Evolutionary conservation across 768 basidiomycete species (phyloP), one percentile per base, ranked within the genome.

Genomic region (Termitomyces sp.): DNA sequence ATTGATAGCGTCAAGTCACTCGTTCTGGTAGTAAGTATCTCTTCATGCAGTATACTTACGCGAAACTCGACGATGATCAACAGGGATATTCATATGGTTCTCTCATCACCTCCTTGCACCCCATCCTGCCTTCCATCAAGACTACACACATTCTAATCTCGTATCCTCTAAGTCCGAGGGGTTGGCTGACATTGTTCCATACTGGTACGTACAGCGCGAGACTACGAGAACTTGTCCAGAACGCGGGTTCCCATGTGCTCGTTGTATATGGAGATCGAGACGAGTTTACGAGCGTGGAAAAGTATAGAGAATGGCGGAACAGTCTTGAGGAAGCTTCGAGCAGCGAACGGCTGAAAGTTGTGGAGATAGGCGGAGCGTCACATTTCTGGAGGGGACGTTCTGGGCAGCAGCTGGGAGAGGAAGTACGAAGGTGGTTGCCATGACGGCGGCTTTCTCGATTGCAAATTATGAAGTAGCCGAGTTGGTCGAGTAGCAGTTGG

Each of bases 1-100:
- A 69, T 84, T 14, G 62, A 70, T 0, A 67, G 79, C 52, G 71
- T 87, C 20, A 60, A 68, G 13, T 76, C 80, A 4, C 70, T 92
- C 6, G 80, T 83, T 0, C 64, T 93, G 43, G 67, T 88, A 51
- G 91, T 90, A 64, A 64, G 82, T 73, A 7, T 26, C 46, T 20
- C n/a, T 29, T 20, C 4, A n/a, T 42, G 43, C n/a, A 26, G 37
- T 43, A 54, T 37, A 10, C 3, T 20, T 26, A 29, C 12, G 6
- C 41, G 24, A n/a, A n/a, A 47, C 60, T 61, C 14, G 53, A 62
- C 29, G 44, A 52, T 31, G 27, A 31, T n/a, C n/a, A 31, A 27
- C 51, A 91, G 88, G 89, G 90, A 5, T 94, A 94, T 70, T 93
- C 91, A 10, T 76, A 92, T 76, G 91, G 91, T 1, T 83, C 88